Base-by-base conservation (phyloP, 2,329 filamentous ascomycete species). In the Curvularia sp. region DNA sequence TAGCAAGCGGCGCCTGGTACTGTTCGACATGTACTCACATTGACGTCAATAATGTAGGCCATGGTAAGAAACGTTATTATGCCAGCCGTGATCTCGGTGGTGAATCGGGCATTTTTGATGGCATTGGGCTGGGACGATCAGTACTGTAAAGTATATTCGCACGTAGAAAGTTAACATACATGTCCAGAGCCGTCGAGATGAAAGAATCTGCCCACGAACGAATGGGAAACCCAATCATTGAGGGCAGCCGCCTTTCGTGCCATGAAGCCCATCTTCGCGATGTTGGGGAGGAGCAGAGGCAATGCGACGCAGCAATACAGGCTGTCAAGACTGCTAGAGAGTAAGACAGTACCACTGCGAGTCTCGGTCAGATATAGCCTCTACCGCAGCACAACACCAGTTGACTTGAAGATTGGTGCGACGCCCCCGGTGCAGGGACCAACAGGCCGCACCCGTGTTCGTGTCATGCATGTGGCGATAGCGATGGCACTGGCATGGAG, bases 41-140 rank as follows among this genome's bases (percentile, higher is more conserved):
- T 81, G 57, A 83, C 80, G 67, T 85, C 85, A 73, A 91, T 90
- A 78, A 93, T 92, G 57, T 76, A 77, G 30, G 74, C 75, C 74
- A 77, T 78, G 44, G 79, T 79, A 58, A 81, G 81, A 68, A 82
- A 81, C 1, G 90, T 93, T n/a, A 91, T 91, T 41, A 96, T 79
- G 49, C 92, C 92, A 57, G 90, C 92, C 59, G 92, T 88, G 50
- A 96, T 81, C 79, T 96, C 92, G 49, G 92, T 96, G 70, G 92
- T 87, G 80, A 96, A 96, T 66, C 85, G 83, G 26, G 91, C 89
- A 28, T 88, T 88, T 73, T 90, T 89, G 50, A 91, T 87, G 73
- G 91, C 88, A 68, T 83, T 85, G 64, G 84, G 85, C 88, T 91
- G 59, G 60, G 22, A 12, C 35, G 9, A 53, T 69, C 53, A 70